Conservation (phyloP, 371 early-diverging fungal species). For the Mucor lusitanicus region DNA sequence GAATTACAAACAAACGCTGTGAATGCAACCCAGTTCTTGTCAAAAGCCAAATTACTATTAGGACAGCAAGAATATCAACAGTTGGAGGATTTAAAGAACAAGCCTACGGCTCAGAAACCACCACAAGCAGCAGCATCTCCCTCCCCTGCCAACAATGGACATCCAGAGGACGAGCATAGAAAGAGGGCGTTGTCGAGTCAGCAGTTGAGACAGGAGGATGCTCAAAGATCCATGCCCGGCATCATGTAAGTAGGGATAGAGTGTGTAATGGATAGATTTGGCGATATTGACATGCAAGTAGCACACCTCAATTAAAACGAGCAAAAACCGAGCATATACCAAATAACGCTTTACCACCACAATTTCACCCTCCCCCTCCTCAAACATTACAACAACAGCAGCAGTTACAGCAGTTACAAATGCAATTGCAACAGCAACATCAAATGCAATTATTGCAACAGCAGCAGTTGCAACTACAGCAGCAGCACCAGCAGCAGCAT, state of each 20-base stretch:
- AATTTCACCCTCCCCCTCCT: constrained; percentile 19
- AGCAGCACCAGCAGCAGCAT: constrained; percentile 9
- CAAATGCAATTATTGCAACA: neutral
- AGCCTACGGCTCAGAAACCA: constrained; percentile 13
- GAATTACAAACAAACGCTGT: constrained; percentile 37
- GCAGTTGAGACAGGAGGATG: constrained; percentile 23
- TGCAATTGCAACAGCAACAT: constrained; percentile 7
- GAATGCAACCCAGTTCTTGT: constrained; percentile 38
- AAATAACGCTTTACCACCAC: neutral
- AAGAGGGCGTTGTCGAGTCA: constrained; percentile 6
- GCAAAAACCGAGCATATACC: constrained; percentile 21
- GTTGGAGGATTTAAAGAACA: constrained; percentile 46
- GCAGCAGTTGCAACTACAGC: constrained; percentile 8
- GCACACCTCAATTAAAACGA: constrained; percentile 22
- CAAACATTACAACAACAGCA: constrained; percentile 17
- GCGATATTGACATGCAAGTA: neutral
- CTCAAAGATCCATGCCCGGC: constrained; percentile 33
- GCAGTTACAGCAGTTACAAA: constrained; percentile 13
- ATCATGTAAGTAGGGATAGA: constrained; percentile 24
- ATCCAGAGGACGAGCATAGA: neutral
- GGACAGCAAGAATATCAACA: constrained; percentile 47
- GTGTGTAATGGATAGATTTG: too few relatives aligned
- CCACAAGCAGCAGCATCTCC: neutral
- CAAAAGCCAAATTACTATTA: constrained; percentile 37
- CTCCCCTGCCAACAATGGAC: neutral